Evolutionary conservation across 805 yeast genomes (phyloP).

Genomic region (Nakazawaea wyomingensis): DNA sequence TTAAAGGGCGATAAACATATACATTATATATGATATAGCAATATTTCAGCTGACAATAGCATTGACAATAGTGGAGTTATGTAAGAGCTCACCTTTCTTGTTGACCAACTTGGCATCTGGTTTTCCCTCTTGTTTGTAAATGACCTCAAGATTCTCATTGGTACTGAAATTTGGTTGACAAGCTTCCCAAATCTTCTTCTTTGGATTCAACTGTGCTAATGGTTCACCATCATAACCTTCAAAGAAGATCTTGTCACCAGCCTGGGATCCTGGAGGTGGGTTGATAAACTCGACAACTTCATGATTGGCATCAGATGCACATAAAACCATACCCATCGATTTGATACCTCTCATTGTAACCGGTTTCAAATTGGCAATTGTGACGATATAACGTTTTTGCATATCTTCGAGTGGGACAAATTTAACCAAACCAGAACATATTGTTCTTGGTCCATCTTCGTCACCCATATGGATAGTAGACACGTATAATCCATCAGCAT

Average conservation of each 20-base stretch:
- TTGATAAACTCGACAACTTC: constrained; percentile 81
- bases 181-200: constrained; percentile 97
- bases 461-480: constrained; percentile 97
- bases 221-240: constrained; percentile 89
- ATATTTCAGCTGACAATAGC: constrained; percentile 69
- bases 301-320: constrained; percentile 71
- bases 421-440: constrained; percentile 94
- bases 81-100: constrained; percentile 72
- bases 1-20: no score
- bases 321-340: constrained; percentile 93
- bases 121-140: constrained; percentile 75
- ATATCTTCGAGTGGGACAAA: constrained; percentile 85
- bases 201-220: constrained; percentile 89
- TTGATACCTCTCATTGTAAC: constrained; percentile 97
- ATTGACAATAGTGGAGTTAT: constrained; percentile 61
- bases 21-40: background rate
- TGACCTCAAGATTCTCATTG: constrained; percentile 66
- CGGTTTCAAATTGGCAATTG: constrained; percentile 95
- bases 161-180: constrained; percentile 90
- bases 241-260: constrained; percentile 96
- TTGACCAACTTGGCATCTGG: constrained; percentile 70
- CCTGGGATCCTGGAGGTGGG: constrained; percentile 88
- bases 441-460: constrained; percentile 95
- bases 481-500: constrained; percentile 94
- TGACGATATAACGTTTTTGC: constrained; percentile 90